phyloP scores from a whole-genome alignment of 495 filamentous ascomycete species.

The Tirmania nivea region DNA sequence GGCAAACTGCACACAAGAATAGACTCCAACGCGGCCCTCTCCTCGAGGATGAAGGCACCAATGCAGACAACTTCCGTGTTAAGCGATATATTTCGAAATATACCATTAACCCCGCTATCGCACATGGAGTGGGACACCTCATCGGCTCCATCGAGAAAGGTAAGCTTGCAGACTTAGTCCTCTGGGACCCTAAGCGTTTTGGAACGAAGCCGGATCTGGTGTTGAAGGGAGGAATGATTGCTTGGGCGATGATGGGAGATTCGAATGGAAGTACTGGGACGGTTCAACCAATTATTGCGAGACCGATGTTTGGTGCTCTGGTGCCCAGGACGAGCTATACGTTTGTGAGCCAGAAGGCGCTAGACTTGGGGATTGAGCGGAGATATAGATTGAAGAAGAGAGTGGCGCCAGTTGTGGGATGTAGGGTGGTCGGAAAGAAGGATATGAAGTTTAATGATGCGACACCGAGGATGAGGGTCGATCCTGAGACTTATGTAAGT shows the following conservation, averaged over 20 bases:
- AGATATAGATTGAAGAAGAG: conserved; percentile 70
- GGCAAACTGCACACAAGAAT: conserved; percentile 98
- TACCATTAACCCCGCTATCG: conserved; percentile 86
- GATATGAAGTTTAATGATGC: conserved; percentile 88
- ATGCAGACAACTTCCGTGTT: conserved; percentile 79
- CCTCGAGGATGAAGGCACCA: conserved; percentile 56
- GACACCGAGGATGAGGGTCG: conserved; percentile 82
- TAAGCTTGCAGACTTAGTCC: conserved; percentile 75
- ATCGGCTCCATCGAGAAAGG: conserved; percentile 76
- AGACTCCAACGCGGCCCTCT: conserved; percentile 65
- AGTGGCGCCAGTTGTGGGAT: conserved; percentile 59
- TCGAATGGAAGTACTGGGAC: conserved; percentile 84
- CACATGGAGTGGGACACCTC: conserved; percentile 81
- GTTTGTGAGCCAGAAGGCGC: conserved; percentile 58
- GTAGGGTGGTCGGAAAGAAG: conserved; percentile 58
- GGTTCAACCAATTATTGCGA: conserved; percentile 64
- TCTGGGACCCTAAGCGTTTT: conserved; percentile 76
- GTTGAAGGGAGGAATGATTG: conserved; percentile 79
- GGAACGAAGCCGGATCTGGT: conserved; percentile 69
- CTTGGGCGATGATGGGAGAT: conserved; percentile 79
- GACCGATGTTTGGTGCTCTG: conserved; percentile 67
- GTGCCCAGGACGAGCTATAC: conserved; percentile 54
- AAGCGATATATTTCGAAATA: conserved; percentile 93
- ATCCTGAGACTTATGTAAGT: conserved; percentile 56
- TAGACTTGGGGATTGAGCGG: conserved; percentile 31